phyloP scores from a whole-genome alignment of 2,329 filamentous ascomycete species.

The Aspergillus candidus region DNA sequence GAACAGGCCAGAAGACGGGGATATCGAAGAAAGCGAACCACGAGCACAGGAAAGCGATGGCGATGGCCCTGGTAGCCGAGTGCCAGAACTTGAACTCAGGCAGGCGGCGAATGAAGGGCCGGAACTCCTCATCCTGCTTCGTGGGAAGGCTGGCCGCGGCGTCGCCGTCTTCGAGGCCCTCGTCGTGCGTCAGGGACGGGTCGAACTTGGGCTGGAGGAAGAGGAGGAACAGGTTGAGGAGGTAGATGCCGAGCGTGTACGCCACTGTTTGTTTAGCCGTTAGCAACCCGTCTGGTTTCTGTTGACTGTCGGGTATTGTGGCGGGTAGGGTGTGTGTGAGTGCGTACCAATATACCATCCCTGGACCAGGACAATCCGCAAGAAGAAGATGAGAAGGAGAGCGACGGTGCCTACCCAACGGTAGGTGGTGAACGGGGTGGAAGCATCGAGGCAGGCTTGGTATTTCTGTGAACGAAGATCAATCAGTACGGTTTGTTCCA shows the following conservation, averaged over 20 bases:
- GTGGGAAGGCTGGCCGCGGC: conserved; percentile 71
- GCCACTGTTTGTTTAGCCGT: conserved; percentile 60
- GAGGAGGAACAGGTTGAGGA: conserved; percentile 97
- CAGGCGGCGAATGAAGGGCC: conserved; percentile 89
- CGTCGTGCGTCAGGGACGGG: conserved; percentile 89
- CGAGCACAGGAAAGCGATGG: conserved; percentile 77
- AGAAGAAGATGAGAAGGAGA: conserved; percentile 72
- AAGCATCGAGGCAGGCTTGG: conserved; percentile 89
- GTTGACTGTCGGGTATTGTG: neutral
- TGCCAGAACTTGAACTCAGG: conserved; percentile 99
- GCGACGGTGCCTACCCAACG: conserved; percentile 81
- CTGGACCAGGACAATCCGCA: conserved; percentile 84
- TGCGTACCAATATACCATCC: conserved; percentile 94
- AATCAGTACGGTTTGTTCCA: neutral
- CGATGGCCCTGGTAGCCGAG: conserved; percentile 79
- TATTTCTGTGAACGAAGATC: conserved; percentile 60
- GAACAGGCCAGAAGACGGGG: conserved; percentile 96
- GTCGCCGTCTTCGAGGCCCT: conserved; percentile 91
- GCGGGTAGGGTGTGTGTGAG: neutral
- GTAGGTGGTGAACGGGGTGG: conserved; percentile 81
- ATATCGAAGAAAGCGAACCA: conserved; percentile 95
- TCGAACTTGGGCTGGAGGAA: conserved; percentile 99
- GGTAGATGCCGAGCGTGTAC: conserved; percentile 96
- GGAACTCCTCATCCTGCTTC: conserved; percentile 95
- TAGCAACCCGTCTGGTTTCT: neutral